Conservation (phyloP, 179 eudicot genomes). For the Beta lomatogona region DNA sequence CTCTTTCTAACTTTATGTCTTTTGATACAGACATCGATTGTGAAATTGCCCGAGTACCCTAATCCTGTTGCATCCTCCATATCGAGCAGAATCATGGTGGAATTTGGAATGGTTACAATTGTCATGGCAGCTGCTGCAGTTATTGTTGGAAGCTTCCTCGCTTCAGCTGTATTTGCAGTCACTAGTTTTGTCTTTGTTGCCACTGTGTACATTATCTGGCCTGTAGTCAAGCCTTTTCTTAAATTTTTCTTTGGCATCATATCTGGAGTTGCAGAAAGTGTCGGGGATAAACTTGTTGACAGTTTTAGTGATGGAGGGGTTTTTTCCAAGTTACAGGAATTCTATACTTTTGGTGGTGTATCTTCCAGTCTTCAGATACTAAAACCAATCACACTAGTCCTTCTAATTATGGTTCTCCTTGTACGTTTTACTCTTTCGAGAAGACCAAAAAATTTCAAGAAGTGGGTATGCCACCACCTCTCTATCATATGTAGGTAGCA, state of each 20-base stretch:
- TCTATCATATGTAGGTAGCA: constrained; percentile 1
- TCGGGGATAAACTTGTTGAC: constrained; percentile 62
- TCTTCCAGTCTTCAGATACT: constrained; percentile 58
- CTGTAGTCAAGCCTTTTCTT: constrained; percentile 62
- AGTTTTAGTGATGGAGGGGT: constrained; percentile 57
- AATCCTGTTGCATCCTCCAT: constrained; percentile 83
- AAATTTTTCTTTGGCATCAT: constrained; percentile 50
- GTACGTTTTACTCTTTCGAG: constrained; percentile 84
- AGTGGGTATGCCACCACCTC: constrained; percentile 65
- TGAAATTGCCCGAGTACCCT: constrained; percentile 68
- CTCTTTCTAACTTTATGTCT: constrained; percentile 18
- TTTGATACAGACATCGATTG: constrained; percentile 69
- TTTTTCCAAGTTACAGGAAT: constrained; percentile 53
- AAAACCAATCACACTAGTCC: constrained; percentile 61
- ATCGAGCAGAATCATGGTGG: constrained; percentile 85
- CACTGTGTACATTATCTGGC: constrained; percentile 72
- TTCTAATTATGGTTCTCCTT: constrained; percentile 63
- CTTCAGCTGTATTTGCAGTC: constrained; percentile 80
- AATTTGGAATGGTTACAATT: constrained; percentile 74
- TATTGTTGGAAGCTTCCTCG: constrained; percentile 74
- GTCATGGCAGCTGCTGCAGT: constrained; percentile 73
- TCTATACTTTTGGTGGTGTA: constrained; percentile 68
- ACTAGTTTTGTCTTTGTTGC: constrained; percentile 64
- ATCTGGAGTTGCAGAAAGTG: constrained; percentile 48
- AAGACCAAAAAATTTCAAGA: constrained; percentile 85